phyloP scores from a whole-genome alignment of 2,329 filamentous ascomycete species.

The Colletotrichum tabaci region DNA sequence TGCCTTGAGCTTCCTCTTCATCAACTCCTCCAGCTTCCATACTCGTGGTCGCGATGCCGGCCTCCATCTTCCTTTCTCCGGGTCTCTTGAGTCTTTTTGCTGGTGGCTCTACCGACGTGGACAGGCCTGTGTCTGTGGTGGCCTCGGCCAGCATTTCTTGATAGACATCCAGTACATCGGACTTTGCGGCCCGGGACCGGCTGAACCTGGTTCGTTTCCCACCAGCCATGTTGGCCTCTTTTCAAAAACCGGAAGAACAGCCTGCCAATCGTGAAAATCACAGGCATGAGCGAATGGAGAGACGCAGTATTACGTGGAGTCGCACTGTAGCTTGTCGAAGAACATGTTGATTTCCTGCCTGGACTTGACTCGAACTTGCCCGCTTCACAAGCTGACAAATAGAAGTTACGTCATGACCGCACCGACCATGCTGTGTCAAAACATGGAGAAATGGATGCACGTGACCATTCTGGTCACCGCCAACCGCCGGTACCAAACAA shows the following conservation, averaged over 20 bases:
- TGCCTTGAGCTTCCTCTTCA: constrained; percentile 56
- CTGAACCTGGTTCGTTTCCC: constrained; percentile 47
- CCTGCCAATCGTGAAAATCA: neutral
- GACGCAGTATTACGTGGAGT: neutral
- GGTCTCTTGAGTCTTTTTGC: constrained; percentile 58
- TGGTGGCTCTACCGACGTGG: constrained; percentile 55
- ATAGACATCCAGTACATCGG: constrained; percentile 58
- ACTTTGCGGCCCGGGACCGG: constrained; percentile 43
- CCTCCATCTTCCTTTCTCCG: constrained; percentile 42
- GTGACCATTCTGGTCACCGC: neutral
- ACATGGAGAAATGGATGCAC: neutral
- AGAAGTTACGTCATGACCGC: constrained; percentile 18
- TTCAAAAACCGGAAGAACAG: neutral
- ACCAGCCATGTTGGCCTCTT: constrained; percentile 44
- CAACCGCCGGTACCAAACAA: neutral
- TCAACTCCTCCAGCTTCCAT: constrained; percentile 43
- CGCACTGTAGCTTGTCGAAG: neutral
- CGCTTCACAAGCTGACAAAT: constrained; percentile 20
- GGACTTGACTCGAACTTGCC: neutral
- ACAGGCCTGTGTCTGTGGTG: constrained; percentile 49
- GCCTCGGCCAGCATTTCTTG: constrained; percentile 65
- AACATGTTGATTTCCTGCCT: neutral
- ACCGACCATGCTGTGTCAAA: neutral
- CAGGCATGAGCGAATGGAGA: neutral
- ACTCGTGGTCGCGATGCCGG: constrained; percentile 5